Base-by-base conservation (phyloP, 2,329 filamentous ascomycete species). In the Botryotinia globosa region DNA sequence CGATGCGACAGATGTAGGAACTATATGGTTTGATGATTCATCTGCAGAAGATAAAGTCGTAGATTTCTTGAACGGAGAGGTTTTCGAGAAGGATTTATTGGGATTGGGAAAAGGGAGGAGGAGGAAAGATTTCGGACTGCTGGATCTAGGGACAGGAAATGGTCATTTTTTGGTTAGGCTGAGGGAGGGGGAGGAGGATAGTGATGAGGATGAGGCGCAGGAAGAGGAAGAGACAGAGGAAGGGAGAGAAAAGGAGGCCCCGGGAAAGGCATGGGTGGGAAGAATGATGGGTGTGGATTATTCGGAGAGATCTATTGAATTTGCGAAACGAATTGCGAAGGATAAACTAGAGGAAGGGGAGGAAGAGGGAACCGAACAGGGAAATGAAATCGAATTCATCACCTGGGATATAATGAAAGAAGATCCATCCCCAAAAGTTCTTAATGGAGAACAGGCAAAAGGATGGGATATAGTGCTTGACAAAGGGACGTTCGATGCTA, bases 401-500 rank as follows among this genome's bases (percentile, higher is more conserved):
- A 83, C 82, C 61, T 86, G 84, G 82, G 86, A 89, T 80, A 80
- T 88, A 32, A 81, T 89, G 56, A 78, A 77, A 18, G 80, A 84
- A 56, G 81, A 84, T 82, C 78, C 84, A 77, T 29, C 73, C 29
- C 77, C 45, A 3, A 59, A 75, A 9, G 66, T 78, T 1, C 73
- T 79, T 3, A 69, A 69, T 6, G 76, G 73, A 0, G 25, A 66
- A 22, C 74, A 78, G 44, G 48, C 45, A 3, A 37, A 74, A 1
- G 92, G 92, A 0, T 98, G 94, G 84, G 94, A 98, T 82, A 89
- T 98, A 0, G 91, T 98, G 0, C 87, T 98, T n/a, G 96, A 99
- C 83, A 99, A 99, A 83, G 96, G 96, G 62, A 99, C 96, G 0
- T 99, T 98, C 81, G 96, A 99, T 84, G 96, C 96, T 18, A 92